Base-by-base conservation (phyloP, 2,329 filamentous ascomycete genomes). In the Leptographium flavum region DNA sequence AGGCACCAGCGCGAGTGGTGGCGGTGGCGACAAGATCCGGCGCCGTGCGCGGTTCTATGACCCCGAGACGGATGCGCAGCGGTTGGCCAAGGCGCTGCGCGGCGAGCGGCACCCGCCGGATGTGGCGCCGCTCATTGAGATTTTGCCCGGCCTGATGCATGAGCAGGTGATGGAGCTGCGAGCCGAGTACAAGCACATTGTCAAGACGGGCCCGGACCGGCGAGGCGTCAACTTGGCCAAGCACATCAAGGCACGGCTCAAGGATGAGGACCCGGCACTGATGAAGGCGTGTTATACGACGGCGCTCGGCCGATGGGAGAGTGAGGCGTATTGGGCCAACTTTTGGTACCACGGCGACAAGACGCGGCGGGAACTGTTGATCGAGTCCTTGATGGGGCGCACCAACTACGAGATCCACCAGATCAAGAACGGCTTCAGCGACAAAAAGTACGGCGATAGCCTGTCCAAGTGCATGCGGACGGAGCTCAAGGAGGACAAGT, bases 321-420 rank as follows among this genome's bases (percentile, higher is more conserved):
- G 80, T 54, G 92, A 98, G 61, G 86, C 87, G 0, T 94, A 94
- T 69, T 98, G 92, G 88, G 87, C 90, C 48, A 96, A 95, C 61
- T 94, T 87, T 63, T 96, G 87, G 81, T 96, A 95, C 64, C 90
- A 95, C 58, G 81, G 81, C 32, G 83, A 90, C 61, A 84, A 81
- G 55, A 85, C 81, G 8, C 75, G 87, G 3, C 78, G 88, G 6
- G 90, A 96, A 62, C 71, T 98, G 31, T 74, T 98, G 44, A 95
- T 96, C 55, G 92, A 98, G 63, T 78, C 81, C 6, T 73, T 98
- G 19, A 94, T 95, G 79, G 92, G 92, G 0, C 78, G 88, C 6
- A 79, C 79, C 25, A 95, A 95, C 60, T 70, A 76, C n/a, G 92
- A 96, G 57, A 85, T 96, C 50, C 73, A 76, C 11, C 71, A 74